Evolutionary conservation across 2,329 filamentous ascomycete species (phyloP), one percentile per base, ranked within the genome.

Genomic region (Chaetothyriales sp.): DNA sequence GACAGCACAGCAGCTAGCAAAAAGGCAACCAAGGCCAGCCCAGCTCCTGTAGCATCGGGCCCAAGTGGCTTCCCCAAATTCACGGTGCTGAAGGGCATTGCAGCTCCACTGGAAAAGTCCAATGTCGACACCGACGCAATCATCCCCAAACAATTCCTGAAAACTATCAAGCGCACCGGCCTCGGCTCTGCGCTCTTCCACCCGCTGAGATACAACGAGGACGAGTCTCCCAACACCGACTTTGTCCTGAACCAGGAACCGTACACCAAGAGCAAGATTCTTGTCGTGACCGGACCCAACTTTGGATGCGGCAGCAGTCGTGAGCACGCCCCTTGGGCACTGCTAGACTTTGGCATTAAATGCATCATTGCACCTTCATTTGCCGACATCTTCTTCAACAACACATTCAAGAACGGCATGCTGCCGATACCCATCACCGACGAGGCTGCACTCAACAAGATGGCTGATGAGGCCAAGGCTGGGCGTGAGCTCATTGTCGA

Each of bases 371-470:
- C 90, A 1, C 86, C 87, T 1, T 89, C 84, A 1, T 86, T 79
- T 59, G 85, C 84, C 52, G 87, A 94, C 64, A 98, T 98, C 68
- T 95, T 95, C 80, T 93, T 90, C 79, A 95, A 95, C 79, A 98
- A 98, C 75, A 92, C 85, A n/a, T 96, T 95, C 79, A 96, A 98
- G 78, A 98, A 98, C 73, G 90, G 90, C 72, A 96, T 96, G 92
- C 74, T 96, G 56, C 89, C 90, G 46, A 80, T 96, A 54, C 70
- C 76, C 53, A 84, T 96, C 64, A 71, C 76, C 28, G 80, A 90
- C 66, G 69, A 79, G 57, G 42, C 53, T 45, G 73, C 70, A 1
- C 72, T 95, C 3, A 75, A 84, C 44, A 75, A 74, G 55, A 81
- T 96, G 57, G 81, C 84, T 39, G 78, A 74, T 22, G 86, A 93